Evolutionary conservation across 2,329 filamentous ascomycete genomes (phyloP).

Genomic region (Apiospora aurea): DNA sequence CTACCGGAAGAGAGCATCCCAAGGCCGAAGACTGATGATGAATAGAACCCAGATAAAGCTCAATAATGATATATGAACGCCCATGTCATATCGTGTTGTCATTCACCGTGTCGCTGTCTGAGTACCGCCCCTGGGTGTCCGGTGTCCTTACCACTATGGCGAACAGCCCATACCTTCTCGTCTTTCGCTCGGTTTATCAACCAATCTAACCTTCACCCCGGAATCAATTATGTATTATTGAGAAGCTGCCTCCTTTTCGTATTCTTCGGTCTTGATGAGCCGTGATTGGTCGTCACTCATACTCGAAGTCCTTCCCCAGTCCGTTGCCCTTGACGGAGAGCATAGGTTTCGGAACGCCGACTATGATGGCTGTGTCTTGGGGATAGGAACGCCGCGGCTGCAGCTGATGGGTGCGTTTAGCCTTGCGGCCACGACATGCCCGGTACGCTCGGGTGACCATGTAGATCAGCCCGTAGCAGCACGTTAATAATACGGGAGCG

Average conservation of each 20-base stretch:
- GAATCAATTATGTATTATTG: neutral
- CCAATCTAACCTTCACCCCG: neutral
- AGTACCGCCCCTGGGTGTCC: too few relatives aligned
- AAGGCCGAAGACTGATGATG: conserved; percentile 3
- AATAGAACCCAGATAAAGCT: neutral
- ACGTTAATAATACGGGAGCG: too few relatives aligned
- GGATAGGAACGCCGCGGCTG: neutral
- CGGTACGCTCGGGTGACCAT: neutral
- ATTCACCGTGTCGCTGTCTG: neutral
- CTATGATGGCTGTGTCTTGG: neutral
- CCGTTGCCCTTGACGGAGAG: neutral
- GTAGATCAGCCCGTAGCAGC: neutral
- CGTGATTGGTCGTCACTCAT: neutral
- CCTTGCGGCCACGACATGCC: neutral
- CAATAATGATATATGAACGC: conserved; percentile 18
- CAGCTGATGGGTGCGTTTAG: neutral
- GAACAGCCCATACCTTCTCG: neutral
- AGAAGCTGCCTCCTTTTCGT: neutral
- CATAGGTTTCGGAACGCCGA: neutral
- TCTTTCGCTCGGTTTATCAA: neutral
- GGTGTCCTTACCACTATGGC: neutral
- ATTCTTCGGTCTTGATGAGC: neutral
- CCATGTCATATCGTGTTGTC: neutral
- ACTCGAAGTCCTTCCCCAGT: neutral
- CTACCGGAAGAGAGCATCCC: neutral